Conservation (phyloP, 139 green algal genomes). For the Astrephomene gubernaculifera region DNA sequence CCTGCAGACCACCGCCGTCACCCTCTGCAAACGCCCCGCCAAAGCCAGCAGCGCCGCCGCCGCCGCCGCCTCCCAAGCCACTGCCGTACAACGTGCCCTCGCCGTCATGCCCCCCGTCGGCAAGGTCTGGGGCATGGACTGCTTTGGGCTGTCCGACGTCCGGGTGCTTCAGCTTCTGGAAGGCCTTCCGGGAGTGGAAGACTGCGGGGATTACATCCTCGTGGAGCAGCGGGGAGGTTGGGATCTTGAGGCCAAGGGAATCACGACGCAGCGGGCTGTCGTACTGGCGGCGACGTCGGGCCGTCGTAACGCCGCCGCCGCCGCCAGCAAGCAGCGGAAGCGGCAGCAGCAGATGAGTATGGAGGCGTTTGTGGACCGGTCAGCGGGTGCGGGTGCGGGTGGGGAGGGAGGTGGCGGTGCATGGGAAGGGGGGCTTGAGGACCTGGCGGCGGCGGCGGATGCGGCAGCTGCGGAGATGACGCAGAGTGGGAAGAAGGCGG, state of each 20-base stretch:
- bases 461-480: not conserved
- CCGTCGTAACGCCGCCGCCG: conserved; percentile 12
- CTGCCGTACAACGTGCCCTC: conserved; percentile 17
- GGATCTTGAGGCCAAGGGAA: conserved; percentile 41
- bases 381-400: too few species aligned
- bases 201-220: conserved; percentile 36
- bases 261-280: not conserved
- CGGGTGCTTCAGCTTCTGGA: conserved; percentile 74
- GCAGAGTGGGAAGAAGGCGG: not conserved
- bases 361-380: conserved; percentile 23
- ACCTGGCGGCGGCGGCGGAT: conserved; percentile 6
- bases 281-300: not conserved
- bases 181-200: conserved; percentile 61
- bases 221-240: conserved; percentile 49
- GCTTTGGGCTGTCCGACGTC: conserved; percentile 72
- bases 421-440: conserved; percentile 9
- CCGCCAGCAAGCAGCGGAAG: conserved; percentile 19
- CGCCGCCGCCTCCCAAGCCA: not conserved
- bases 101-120: conserved; percentile 56
- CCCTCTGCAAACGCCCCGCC: not conserved
- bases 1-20: not conserved
- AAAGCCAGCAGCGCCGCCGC: not conserved
- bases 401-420: too few species aligned
- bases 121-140: conserved; percentile 66
- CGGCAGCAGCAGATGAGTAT: conserved; percentile 26